Evolutionary conservation across 2,329 filamentous ascomycete species (phyloP), one percentile per base, ranked within the genome.

Genomic region (Colletotrichum endophyticum): DNA sequence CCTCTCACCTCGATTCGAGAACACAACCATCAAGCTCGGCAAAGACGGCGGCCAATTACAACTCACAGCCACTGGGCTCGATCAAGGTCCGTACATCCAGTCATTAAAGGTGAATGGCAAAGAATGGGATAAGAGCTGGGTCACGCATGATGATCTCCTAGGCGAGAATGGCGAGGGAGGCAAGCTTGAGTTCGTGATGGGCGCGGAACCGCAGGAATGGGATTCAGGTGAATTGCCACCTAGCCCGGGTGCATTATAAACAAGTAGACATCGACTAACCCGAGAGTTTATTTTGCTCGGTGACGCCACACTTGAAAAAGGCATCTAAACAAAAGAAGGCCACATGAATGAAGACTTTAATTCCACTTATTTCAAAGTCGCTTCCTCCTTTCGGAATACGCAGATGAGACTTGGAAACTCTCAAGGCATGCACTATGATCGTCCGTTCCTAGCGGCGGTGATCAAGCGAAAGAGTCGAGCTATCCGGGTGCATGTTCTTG

Each of bases 101-200:
- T 85, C 85, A 4, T 83, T 92, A 2, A 88, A 83, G 71, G 87
- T 92, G 49, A 91, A 92, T 74, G 90, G 89, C 0, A 73, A 88
- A 70, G 4, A 72, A 0, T 91, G 90, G 90, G 79, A 83, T 1
- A 87, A 86, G 82, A 92, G 89, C 70, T 92, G 90, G 90, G 85
- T 92, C 22, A 85, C 87, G 72, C 89, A 92, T 80, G 85, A 87
- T 1, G 88, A 92, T 79, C 77, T 88, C 6, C 82, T 88, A 80
- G 83, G 73, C 70, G 59, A 19, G 81, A 80, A 66, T 77, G 79
- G 82, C 1, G 79, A 85, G 27, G 88, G 87, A 0, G 88, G 88
- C 1, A 84, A 81, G 12, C 84, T 91, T 32, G 86, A 90, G 79
- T 91, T 91, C 80, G 83, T 84, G 28, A 77, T 90, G 39, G 87